Percentiles rank a stretch among this genome's conserved stretches.
phyloP scores from a whole-genome alignment of 116 monocot species.

The Cymodocea nodosa region DNA sequence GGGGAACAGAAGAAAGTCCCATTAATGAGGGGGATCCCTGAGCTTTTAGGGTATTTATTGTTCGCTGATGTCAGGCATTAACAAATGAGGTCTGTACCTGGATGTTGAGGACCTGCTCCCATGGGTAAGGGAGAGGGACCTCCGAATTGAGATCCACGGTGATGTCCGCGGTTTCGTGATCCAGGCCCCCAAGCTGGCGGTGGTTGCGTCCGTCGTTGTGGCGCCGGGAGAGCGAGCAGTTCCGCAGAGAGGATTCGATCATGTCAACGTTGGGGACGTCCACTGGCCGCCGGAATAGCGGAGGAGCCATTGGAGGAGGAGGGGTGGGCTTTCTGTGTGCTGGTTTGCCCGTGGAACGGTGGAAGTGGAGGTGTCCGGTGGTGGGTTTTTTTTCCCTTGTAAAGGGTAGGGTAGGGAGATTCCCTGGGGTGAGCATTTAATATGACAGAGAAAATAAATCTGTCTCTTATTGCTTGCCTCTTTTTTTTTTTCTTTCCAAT shows the following conservation, averaged over 20 bases:
- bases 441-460: no score
- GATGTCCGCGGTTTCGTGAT: not conserved
- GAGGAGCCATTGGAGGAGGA: not conserved
- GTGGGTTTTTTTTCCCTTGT: no score
- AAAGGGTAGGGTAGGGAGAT: no score
- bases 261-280: conserved; percentile 3
- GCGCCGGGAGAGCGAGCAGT: conserved; percentile 7
- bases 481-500: no score
- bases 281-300: conserved; percentile 6
- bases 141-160: conserved; percentile 22
- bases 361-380: no score
- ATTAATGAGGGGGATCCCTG: not conserved
- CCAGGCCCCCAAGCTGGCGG: not conserved
- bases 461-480: no score
- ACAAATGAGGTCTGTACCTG: conserved; percentile 6
- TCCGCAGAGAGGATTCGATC: conserved; percentile 15
- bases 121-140: conserved; percentile 13
- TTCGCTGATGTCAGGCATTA: no score
- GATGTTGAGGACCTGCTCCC: conserved; percentile 25
- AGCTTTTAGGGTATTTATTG: not conserved
- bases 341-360: no score
- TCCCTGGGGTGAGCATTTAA: no score
- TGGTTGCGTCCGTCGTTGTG: not conserved
- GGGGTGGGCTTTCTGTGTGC: not conserved
- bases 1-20: not conserved